Conservation (phyloP, 352 stramenopile species). For the Pythium myriotylum region DNA sequence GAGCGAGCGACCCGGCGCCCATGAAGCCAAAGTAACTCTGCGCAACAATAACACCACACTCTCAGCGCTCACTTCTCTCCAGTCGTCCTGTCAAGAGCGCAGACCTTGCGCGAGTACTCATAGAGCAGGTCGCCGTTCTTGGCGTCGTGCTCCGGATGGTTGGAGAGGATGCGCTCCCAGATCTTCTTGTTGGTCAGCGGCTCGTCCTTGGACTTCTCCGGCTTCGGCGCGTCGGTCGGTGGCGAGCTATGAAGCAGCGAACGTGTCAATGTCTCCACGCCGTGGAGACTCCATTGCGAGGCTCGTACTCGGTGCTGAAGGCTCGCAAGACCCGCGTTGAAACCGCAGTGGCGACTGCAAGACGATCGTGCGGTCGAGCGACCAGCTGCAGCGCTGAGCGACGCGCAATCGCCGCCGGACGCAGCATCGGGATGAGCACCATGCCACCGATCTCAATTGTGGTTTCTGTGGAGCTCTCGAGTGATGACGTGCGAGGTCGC, state of each 20-base stretch:
- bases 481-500: constrained; percentile 6
- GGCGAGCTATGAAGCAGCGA: constrained; percentile 1
- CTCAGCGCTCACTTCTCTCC: neutral
- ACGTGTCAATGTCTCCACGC: constrained; percentile 17
- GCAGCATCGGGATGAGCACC: constrained; percentile 21
- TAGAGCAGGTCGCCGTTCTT: constrained; percentile 79
- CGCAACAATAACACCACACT: neutral
- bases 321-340: constrained; percentile 15
- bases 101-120: constrained; percentile 82
- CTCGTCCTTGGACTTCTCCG: constrained; percentile 34
- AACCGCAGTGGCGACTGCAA: neutral
- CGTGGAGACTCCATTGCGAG: neutral
- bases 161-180: constrained; percentile 67
- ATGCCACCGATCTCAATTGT: neutral
- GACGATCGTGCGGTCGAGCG: neutral
- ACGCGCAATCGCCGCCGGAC: constrained; percentile 16
- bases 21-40: constrained; percentile 84
- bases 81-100: neutral
- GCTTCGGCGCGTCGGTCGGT: constrained; percentile 4
- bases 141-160: constrained; percentile 51
- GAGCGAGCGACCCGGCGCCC: constrained; percentile 73
- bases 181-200: constrained; percentile 71
- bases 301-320: constrained; percentile 47
- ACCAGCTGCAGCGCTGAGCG: constrained; percentile 19
- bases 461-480: constrained; percentile 18